These are phyloP conservation scores for Kazachstania taianensis DNA, from an alignment of 805 yeast genomes.

Conservation along the genomic window DNA sequence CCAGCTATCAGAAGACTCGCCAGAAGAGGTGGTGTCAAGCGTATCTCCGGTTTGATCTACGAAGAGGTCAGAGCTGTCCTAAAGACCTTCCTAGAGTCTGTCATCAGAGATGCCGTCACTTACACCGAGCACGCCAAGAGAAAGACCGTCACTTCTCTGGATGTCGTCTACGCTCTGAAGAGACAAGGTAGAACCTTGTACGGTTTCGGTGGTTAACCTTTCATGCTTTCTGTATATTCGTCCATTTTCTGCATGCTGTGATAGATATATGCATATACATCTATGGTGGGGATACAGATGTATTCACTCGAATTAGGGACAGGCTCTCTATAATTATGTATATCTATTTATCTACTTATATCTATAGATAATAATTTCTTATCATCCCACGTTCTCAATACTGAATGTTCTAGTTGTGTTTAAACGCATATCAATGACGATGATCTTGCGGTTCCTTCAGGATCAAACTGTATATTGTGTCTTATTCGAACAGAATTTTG, in stretches of 20 bases:
- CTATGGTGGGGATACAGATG: background rate
- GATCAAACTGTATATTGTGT: too few relatives aligned
- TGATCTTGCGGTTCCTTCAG: too few relatives aligned
- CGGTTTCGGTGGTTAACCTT: slow-evolving; percentile 95
- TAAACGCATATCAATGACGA: too few relatives aligned
- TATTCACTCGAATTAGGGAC: background rate
- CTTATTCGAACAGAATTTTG: too few relatives aligned
- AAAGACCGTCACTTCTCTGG: slow-evolving; percentile 98
- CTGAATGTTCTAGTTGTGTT: too few relatives aligned
- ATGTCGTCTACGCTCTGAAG: slow-evolving; percentile 98
- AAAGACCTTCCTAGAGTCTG: slow-evolving; percentile 91
- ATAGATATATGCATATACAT: background rate
- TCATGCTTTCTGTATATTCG: background rate
- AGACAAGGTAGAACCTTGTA: slow-evolving; percentile 99
- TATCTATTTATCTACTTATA: background rate
- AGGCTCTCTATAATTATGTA: background rate
- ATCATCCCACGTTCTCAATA: background rate
- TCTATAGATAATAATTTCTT: background rate
- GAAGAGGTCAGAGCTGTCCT: slow-evolving; percentile 98
- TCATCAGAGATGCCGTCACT: slow-evolving; percentile 98
- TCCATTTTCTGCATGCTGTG: background rate
- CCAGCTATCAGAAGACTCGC: slow-evolving; percentile 99
- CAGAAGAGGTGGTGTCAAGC: slow-evolving; percentile 99
- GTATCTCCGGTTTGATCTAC: slow-evolving; percentile 97
- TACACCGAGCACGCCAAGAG: slow-evolving; percentile 99